Evolutionary conservation across 73 alveolate genomes (phyloP).

Genomic region (Effrenium voratum): DNA sequence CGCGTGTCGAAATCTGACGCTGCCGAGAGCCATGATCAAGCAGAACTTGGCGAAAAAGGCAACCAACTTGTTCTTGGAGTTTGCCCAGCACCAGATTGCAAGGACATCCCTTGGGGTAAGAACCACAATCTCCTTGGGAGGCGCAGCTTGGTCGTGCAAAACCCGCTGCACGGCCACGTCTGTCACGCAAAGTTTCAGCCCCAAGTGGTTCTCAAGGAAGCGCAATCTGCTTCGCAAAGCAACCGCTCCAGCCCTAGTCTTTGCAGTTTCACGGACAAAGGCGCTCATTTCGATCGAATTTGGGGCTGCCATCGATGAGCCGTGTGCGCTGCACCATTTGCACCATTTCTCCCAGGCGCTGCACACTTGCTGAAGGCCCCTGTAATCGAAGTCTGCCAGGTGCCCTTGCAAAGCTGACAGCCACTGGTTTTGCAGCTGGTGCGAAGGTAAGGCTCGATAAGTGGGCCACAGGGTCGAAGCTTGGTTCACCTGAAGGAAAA

Average conservation of each 20-base stretch:
- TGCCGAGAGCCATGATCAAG: neutral
- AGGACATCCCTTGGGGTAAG: neutral
- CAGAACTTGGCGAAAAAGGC: neutral
- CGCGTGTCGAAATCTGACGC: neutral
- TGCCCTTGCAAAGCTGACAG: neutral
- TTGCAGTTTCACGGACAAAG: neutral
- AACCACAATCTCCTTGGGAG: neutral
- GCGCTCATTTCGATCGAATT: neutral
- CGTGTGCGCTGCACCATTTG: neutral
- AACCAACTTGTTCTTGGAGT: neutral
- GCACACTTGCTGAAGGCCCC: neutral
- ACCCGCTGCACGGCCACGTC: neutral
- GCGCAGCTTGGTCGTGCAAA: neutral
- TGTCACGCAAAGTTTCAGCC: neutral
- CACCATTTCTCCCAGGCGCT: neutral
- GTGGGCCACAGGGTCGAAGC: neutral
- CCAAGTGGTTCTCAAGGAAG: neutral
- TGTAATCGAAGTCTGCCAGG: neutral
- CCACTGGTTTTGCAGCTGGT: neutral
- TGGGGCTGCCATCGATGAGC: neutral
- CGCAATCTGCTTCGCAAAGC: neutral
- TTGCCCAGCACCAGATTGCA: neutral
- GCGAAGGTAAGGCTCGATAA: neutral
- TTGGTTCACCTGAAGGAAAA: neutral
- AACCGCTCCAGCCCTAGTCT: neutral